A percentile compares a stretch with the other conserved stretches of the same genome.
Conservation (phyloP, 148 eudicot species). For the Bassia scoparia region DNA sequence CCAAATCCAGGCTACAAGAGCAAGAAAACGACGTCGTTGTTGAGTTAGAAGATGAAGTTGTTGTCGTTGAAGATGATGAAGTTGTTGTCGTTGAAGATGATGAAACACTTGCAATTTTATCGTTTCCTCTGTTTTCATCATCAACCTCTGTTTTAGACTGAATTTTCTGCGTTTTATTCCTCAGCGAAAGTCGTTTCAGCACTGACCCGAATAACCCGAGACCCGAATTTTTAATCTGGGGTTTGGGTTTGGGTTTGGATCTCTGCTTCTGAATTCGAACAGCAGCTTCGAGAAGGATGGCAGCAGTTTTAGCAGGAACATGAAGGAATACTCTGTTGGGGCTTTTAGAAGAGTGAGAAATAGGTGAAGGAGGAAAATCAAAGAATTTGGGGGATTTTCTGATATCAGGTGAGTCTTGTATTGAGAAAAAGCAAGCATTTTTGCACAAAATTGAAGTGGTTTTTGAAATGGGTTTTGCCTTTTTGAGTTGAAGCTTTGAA, state of each 20-base stretch:
- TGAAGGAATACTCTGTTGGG: slow-evolving; percentile 51
- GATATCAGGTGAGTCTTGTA: slow-evolving; percentile 53
- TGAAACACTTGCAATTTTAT: slow-evolving; percentile 11
- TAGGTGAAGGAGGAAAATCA: slow-evolving; percentile 25
- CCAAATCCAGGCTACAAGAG: slow-evolving; percentile 48
- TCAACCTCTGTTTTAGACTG: slow-evolving; percentile 10
- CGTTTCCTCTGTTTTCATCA: slow-evolving; percentile 1
- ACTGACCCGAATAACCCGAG: slow-evolving; percentile 59
- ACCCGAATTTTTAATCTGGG: slow-evolving; percentile 35
- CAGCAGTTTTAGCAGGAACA: slow-evolving; percentile 64
- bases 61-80: slow-evolving; percentile 14
- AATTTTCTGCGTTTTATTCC: slow-evolving; percentile 30
- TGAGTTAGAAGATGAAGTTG: slow-evolving; percentile 10
- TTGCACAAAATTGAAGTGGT: slow-evolving; percentile 40
- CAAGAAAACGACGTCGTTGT: slow-evolving; percentile 26
- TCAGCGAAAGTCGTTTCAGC: slow-evolving; percentile 38
- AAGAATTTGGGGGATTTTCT: slow-evolving; percentile 52
- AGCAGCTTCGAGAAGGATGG: slow-evolving; percentile 35
- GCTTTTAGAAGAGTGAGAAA: slow-evolving; percentile 17
- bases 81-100: slow-evolving; percentile 3
- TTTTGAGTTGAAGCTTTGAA: slow-evolving; percentile 28
- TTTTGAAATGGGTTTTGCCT: slow-evolving; percentile 34
- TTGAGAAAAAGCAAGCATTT: slow-evolving; percentile 62
- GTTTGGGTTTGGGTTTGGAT: slow-evolving; percentile 52
- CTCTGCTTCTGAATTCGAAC: slow-evolving; percentile 68